Evolutionary conservation across 768 basidiomycete species (phyloP).

Genomic region (Sistotremastrum niveocremeum): DNA sequence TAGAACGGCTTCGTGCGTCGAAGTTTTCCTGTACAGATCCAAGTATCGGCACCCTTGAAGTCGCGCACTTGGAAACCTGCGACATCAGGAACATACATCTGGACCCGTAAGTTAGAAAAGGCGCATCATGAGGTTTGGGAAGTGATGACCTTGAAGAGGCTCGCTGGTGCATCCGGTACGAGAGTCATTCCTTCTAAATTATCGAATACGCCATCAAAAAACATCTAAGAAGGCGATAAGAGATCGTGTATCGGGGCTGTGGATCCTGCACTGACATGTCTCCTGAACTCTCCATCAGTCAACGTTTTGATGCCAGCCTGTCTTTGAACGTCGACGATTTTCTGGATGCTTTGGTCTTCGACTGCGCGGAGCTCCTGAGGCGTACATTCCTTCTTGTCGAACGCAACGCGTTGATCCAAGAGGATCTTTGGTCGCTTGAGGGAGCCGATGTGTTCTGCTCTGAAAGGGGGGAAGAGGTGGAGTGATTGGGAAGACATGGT

Average conservation of each 20-base stretch:
- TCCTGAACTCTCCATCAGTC: constrained; percentile 44
- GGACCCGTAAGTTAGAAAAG: neutral
- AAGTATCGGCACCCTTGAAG: constrained; percentile 20
- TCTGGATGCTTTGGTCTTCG: constrained; percentile 41
- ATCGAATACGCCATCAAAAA: constrained; percentile 56
- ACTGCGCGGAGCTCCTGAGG: constrained; percentile 29
- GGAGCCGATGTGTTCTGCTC: constrained; percentile 49
- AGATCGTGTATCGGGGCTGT: too few species aligned
- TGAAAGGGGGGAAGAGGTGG: constrained; percentile 26
- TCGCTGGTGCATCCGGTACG: constrained; percentile 25
- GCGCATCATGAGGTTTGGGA: neutral
- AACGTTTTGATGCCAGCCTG: constrained; percentile 43
- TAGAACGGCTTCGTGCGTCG: constrained; percentile 49
- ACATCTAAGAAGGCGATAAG: constrained; percentile 16
- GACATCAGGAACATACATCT: constrained; percentile 23
- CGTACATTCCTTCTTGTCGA: constrained; percentile 29
- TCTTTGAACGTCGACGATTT: constrained; percentile 40
- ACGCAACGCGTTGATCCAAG: constrained; percentile 30
- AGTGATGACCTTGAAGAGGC: constrained; percentile 31
- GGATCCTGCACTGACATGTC: neutral
- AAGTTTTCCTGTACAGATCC: constrained; percentile 41
- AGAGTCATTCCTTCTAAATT: constrained; percentile 49
- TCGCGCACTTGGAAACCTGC: constrained; percentile 16
- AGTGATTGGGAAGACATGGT: constrained; percentile 9
- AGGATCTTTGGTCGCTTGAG: constrained; percentile 41